A percentile compares a stretch with the other conserved stretches of the same genome.
phyloP scores from a whole-genome alignment of 306 rosid genomes.

The Cajanus cajan region DNA sequence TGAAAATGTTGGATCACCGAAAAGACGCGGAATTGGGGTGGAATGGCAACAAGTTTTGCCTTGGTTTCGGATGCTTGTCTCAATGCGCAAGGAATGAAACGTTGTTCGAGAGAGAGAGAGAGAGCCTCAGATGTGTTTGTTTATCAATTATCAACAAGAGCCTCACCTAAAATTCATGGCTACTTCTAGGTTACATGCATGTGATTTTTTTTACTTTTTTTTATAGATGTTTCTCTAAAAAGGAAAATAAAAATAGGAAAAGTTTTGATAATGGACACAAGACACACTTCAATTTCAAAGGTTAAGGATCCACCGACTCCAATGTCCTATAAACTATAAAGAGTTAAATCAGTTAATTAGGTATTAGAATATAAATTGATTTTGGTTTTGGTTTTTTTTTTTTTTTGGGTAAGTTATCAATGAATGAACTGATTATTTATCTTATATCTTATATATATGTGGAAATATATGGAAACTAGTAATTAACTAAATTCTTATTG shows the following conservation, averaged over 20 bases:
- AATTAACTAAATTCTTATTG: too few species aligned
- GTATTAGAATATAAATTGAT: background rate
- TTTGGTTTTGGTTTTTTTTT: background rate
- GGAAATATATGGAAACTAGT: background rate
- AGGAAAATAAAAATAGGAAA: background rate
- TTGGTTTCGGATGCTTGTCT: conserved; percentile 29
- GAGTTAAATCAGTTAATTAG: background rate
- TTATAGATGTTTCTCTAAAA: background rate
- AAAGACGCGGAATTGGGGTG: conserved; percentile 2
- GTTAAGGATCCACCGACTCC: background rate
- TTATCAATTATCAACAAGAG: background rate
- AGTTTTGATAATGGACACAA: background rate
- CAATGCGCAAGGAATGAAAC: conserved; percentile 17
- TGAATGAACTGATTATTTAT: background rate
- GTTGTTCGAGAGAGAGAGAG: background rate
- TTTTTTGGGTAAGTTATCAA: background rate
- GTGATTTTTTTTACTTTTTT: background rate
- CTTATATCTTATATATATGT: background rate
- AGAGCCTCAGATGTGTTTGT: background rate
- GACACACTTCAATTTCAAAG: background rate
- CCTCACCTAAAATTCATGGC: conserved; percentile 8
- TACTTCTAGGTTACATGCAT: background rate
- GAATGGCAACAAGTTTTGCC: background rate
- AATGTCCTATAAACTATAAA: background rate
- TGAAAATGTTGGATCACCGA: background rate